Percentiles rank a stretch among this genome's conserved stretches.
phyloP scores from a whole-genome alignment of 2,329 filamentous ascomycete genomes.

The Paraphoma chrysanthemicola region DNA sequence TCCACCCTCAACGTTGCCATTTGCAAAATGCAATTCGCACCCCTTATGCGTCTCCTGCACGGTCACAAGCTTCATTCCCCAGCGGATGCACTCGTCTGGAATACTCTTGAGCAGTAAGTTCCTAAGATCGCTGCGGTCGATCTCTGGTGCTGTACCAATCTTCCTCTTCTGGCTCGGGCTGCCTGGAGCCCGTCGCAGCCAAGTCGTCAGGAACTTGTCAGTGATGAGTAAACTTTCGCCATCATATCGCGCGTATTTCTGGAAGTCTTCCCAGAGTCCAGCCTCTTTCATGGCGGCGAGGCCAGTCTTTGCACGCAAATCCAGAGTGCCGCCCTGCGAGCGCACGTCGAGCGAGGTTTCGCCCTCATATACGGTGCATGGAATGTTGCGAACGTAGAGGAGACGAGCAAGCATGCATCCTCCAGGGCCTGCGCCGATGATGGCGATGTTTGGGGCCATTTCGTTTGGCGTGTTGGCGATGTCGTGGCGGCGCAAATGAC shows the following conservation, averaged over 20 bases:
- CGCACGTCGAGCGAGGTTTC: conserved; percentile 33
- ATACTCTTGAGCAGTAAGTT: conserved; percentile 30
- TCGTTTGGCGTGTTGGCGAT: background rate
- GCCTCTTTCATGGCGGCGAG: conserved; percentile 59
- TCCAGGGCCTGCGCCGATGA: conserved; percentile 50
- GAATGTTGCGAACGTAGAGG: conserved; percentile 54
- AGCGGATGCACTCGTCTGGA: conserved; percentile 28
- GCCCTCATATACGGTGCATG: conserved; percentile 58
- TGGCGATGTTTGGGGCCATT: conserved; percentile 39
- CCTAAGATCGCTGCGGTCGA: conserved; percentile 31
- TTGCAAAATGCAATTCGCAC: conserved; percentile 33
- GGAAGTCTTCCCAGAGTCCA: conserved; percentile 58
- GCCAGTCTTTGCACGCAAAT: conserved; percentile 60
- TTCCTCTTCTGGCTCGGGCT: conserved; percentile 14
- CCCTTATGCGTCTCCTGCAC: conserved; percentile 19
- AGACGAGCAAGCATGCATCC: conserved; percentile 62
- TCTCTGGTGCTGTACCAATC: conserved; percentile 31
- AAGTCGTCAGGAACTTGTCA: conserved; percentile 45
- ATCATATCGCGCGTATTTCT: conserved; percentile 49
- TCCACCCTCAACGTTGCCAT: conserved; percentile 31
- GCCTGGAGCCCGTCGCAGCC: conserved; percentile 20
- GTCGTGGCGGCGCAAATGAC: too few species aligned
- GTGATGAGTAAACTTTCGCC: conserved; percentile 52
- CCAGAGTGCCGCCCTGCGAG: conserved; percentile 57
- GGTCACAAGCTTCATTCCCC: conserved; percentile 28